Percentiles rank a stretch among this genome's conserved stretches.
These are phyloP conservation scores for Pittosporum tobira DNA, from an alignment of 129 eudicot species.

Conservation along the genomic window DNA sequence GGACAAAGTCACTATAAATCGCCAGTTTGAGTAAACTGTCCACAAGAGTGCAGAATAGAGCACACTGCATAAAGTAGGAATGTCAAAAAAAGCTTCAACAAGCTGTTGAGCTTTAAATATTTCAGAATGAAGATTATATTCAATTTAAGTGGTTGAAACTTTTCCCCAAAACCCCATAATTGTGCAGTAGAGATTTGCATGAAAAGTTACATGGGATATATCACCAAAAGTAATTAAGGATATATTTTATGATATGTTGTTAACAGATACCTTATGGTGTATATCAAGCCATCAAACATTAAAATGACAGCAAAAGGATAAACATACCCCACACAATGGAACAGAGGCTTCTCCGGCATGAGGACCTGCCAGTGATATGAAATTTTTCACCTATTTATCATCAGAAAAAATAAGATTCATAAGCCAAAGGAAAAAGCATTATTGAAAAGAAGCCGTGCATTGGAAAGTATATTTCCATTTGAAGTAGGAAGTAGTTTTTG, in stretches of 20 bases:
- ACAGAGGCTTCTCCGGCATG: slow-evolving; percentile 11
- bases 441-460: too few species aligned
- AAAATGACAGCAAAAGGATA: background rate
- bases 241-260: too few species aligned
- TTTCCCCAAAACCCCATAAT: too few species aligned
- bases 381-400: slow-evolving; percentile 9
- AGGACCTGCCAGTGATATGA: slow-evolving; percentile 10
- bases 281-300: too few species aligned
- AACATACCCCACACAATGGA: background rate
- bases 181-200: too few species aligned
- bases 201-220: too few species aligned
- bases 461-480: background rate
- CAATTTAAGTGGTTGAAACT: too few species aligned
- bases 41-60: slow-evolving; percentile 44
- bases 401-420: background rate
- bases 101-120: background rate
- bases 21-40: slow-evolving; percentile 49
- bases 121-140: too few species aligned
- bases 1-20: slow-evolving; percentile 46
- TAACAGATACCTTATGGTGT: too few species aligned
- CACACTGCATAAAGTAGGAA: slow-evolving; percentile 41
- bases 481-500: too few species aligned
- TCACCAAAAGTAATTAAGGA: too few species aligned
- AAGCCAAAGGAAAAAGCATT: background rate
- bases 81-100: slow-evolving; percentile 6